Evolutionary conservation across 441 rosid species (phyloP).

Genomic region (Adansonia rubrostipa): DNA sequence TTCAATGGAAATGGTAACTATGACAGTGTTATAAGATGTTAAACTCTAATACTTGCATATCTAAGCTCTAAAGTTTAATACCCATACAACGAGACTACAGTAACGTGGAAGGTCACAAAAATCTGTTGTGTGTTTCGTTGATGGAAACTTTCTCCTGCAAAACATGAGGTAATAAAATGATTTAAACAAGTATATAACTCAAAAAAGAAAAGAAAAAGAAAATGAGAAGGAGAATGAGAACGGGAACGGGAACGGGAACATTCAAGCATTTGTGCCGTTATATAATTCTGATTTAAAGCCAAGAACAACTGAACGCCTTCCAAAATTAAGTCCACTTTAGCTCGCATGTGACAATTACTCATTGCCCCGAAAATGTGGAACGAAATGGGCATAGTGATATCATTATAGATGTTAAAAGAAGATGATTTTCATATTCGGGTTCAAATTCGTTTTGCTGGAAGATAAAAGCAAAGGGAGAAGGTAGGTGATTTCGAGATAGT

Average conservation of each 20-base stretch:
- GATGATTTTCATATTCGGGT: background rate
- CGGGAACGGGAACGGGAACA: background rate
- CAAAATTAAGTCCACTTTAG: background rate
- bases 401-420: background rate
- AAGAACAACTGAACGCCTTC: background rate
- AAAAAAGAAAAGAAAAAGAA: background rate
- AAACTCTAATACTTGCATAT: conserved; percentile 30
- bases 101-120: conserved; percentile 39
- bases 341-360: background rate
- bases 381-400: background rate
- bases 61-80: background rate
- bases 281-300: background rate
- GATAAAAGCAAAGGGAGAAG: background rate
- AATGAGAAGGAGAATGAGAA: too few relatives aligned
- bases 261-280: background rate
- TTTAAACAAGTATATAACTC: background rate
- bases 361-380: background rate
- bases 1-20: background rate
- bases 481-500: background rate
- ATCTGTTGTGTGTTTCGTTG: conserved; percentile 66
- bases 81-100: background rate
- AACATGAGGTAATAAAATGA: background rate
- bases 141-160: conserved; percentile 66
- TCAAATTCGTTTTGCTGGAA: background rate
- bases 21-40: background rate